Conservation (phyloP, 805 yeast genomes). For the Yarrowia yakushimensis region DNA sequence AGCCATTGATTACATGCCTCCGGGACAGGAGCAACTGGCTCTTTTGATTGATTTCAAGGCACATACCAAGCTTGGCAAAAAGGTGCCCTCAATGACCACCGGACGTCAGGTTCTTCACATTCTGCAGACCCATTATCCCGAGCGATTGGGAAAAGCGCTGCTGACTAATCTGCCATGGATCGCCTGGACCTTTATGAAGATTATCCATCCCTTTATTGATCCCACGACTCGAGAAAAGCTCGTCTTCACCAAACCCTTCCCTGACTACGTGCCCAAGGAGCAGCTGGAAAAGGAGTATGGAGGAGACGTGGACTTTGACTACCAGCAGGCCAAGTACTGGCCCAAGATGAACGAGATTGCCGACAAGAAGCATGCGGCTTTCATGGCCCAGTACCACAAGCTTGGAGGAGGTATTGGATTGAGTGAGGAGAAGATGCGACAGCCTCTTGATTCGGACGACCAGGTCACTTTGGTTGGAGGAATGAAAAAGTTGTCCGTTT, state of each 20-base stretch:
- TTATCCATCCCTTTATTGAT: constrained; percentile 94
- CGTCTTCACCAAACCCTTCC: constrained; percentile 86
- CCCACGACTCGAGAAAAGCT: constrained; percentile 92
- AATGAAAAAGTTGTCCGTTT: constrained; percentile 3
- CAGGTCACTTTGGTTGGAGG: constrained; percentile 5
- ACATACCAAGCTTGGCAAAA: constrained; percentile 57
- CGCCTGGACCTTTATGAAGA: constrained; percentile 86
- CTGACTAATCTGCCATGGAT: constrained; percentile 90
- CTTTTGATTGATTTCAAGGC: constrained; percentile 88
- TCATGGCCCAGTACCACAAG: constrained; percentile 62
- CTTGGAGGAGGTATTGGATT: constrained; percentile 76
- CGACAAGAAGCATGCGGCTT: constrained; percentile 53
- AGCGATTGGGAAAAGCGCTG: constrained; percentile 88
- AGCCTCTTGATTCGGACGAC: background rate
- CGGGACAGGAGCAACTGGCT: constrained; percentile 93
- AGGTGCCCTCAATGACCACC: constrained; percentile 81
- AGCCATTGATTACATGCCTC: constrained; percentile 91
- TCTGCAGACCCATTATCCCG: constrained; percentile 96
- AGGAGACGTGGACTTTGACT: constrained; percentile 80
- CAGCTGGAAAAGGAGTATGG: constrained; percentile 84
- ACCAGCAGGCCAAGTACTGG: constrained; percentile 79
- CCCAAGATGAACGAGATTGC: constrained; percentile 62
- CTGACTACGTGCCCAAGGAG: constrained; percentile 71
- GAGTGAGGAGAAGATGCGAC: constrained; percentile 74
- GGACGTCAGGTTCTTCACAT: constrained; percentile 92